phyloP scores from a whole-genome alignment of 805 yeast genomes.

The Nadsonia fulvescens region DNA sequence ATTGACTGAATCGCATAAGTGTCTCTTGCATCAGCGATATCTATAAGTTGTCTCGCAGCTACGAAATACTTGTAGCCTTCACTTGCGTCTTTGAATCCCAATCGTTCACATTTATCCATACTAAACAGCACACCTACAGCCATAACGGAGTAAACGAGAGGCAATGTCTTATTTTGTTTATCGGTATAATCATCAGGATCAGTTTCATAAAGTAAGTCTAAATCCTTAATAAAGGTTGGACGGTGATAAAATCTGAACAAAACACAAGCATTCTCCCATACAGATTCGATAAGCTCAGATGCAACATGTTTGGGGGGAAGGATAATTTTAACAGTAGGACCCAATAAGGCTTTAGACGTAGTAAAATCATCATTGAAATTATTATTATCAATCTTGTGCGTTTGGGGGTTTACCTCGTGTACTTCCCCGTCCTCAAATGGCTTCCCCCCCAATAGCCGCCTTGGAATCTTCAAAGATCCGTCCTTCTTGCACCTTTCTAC shows the following conservation, averaged over 20 bases:
- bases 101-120: conserved; percentile 26
- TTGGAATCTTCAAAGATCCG: no score
- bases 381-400: conserved; percentile 20
- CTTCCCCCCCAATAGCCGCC: no score
- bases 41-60: conserved; percentile 64
- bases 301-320: conserved; percentile 66
- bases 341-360: conserved; percentile 19
- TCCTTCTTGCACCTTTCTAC: conserved; percentile 26
- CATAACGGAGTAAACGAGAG: conserved; percentile 68
- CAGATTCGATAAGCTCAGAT: conserved; percentile 46
- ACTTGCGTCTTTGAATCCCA: conserved; percentile 20
- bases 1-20: conserved; percentile 69
- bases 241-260: conserved; percentile 73
- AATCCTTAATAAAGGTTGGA: conserved; percentile 57
- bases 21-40: conserved; percentile 71
- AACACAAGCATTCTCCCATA: conserved; percentile 79
- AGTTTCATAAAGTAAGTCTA: conserved; percentile 57
- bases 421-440: no score
- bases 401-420: no score
- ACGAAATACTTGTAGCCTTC: conserved; percentile 68
- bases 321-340: conserved; percentile 40
- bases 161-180: conserved; percentile 56
- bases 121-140: conserved; percentile 71
- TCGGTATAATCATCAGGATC: conserved; percentile 58
- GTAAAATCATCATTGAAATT: conserved; percentile 20